Percentiles rank a stretch among this genome's conserved stretches.
These are phyloP conservation scores for Aspergillus quadrilineatus DNA, from an alignment of 2,329 filamentous ascomycete genomes.

Conservation along the genomic window DNA sequence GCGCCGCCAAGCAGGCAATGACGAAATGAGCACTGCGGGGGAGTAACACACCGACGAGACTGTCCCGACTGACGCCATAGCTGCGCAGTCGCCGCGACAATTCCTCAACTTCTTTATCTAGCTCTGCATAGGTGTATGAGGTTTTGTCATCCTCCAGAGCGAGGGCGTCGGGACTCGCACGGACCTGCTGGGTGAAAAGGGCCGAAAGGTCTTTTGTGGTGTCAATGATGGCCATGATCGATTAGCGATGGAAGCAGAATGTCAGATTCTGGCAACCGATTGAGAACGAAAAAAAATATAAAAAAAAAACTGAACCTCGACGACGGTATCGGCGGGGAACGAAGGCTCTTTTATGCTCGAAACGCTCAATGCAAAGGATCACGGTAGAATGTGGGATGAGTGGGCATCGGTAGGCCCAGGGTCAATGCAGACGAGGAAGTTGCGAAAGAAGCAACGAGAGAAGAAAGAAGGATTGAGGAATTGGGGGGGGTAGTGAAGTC, in stretches of 20 bases:
- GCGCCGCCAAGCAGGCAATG: constrained; percentile 73
- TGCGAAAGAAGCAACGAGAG: too few relatives aligned
- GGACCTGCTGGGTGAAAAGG: constrained; percentile 68
- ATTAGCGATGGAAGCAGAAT: not conserved
- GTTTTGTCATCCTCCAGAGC: constrained; percentile 70
- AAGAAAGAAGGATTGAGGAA: too few relatives aligned
- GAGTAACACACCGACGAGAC: constrained; percentile 72
- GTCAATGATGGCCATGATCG: constrained; percentile 65
- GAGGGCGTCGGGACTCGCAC: constrained; percentile 65
- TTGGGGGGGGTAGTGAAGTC: not conserved
- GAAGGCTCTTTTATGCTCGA: too few relatives aligned
- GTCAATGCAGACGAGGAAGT: too few relatives aligned
- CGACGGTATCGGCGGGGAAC: too few relatives aligned
- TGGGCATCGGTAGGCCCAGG: too few relatives aligned
- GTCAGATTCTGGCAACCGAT: not conserved
- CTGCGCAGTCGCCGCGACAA: constrained; percentile 64
- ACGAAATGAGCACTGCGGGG: constrained; percentile 76
- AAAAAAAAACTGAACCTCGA: not conserved
- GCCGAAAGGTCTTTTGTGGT: constrained; percentile 69
- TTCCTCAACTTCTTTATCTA: constrained; percentile 65
- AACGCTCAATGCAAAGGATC: too few relatives aligned
- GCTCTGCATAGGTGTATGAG: constrained; percentile 69
- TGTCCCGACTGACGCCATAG: constrained; percentile 70
- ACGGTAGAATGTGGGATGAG: too few relatives aligned
- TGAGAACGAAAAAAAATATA: not conserved